Evolutionary conservation across 192 early-diverging fungal genomes (phyloP), one percentile per base, ranked within the genome.

Genomic region (Rhizophlyctis rosea): DNA sequence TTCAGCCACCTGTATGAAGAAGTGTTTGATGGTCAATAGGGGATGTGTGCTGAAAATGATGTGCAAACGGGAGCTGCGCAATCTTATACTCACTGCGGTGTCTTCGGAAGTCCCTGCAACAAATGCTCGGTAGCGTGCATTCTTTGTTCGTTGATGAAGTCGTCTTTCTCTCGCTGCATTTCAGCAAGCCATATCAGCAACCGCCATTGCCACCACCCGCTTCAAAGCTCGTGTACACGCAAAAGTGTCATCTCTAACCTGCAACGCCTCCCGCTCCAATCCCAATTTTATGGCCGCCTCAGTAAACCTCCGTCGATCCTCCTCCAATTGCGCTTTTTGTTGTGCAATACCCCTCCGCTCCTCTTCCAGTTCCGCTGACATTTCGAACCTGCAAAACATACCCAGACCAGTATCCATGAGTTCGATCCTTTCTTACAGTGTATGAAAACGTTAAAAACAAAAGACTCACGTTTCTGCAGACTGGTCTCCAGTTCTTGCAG

Each of bases 271-370:
- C 49, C 90, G 78, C 56, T 92, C 88, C 21, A 83, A 62, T 23
- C 87, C 90, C 1, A 92, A 68, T 64, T 82, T 68, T 18, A 90
- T 80, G 14, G 88, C 88, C 3, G 86, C 86, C 35, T 88, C 82
- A 0, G 88, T 86, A 49, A 92, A 84, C 59, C 76, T 78, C 25
- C 67, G 47, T 13, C 86, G 86, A 60, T 92, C 87, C 32, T 76
- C 73, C 47, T 85, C 79, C 24, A 89, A 75, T 65, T 87, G 69
- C 35, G 56, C 50, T n/a, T 74, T 65, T 56, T 87, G 68, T 18
- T 76, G 65, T 34, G 76, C 73, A 50, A 84, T 53, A 33, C 69
- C 57, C 18, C 31, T 3, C 50, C 63, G 14, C 64, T 33, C 35
- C 54, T 50, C 57, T 59, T 50, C 71, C 25, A 67, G 44, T 44